These are phyloP conservation scores for Pythium brassicae DNA, from an alignment of 352 stramenopile genomes.

Conservation along the genomic window DNA sequence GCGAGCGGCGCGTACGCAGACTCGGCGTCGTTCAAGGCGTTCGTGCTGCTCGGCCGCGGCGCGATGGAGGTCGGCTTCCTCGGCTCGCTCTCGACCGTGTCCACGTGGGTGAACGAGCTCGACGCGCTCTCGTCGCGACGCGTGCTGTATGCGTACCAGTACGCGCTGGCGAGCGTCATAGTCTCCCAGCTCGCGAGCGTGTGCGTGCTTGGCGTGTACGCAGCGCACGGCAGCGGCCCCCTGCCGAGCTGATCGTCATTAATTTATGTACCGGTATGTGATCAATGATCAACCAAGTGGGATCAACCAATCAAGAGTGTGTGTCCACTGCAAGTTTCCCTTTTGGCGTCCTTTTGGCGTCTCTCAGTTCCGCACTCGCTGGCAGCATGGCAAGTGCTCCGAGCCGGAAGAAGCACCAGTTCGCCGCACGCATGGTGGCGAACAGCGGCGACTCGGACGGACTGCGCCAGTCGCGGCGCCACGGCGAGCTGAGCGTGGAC, in stretches of 20 bases:
- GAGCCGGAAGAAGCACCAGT: slow-evolving; percentile 5
- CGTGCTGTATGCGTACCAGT: slow-evolving; percentile 50
- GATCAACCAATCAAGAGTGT: not conserved
- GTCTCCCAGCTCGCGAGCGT: slow-evolving; percentile 51
- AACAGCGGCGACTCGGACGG: slow-evolving; percentile 1
- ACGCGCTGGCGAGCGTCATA: slow-evolving; percentile 40
- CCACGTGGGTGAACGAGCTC: slow-evolving; percentile 62
- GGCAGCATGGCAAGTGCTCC: not conserved
- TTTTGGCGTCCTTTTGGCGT: no score
- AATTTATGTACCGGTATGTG: slow-evolving; percentile 3
- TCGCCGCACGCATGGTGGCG: slow-evolving; percentile 9
- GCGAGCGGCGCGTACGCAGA: slow-evolving; percentile 7
- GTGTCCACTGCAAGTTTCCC: slow-evolving; percentile 1
- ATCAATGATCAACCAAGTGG: not conserved
- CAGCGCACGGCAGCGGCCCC: slow-evolving; percentile 30
- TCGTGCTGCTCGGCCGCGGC: slow-evolving; percentile 41
- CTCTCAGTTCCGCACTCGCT: slow-evolving; percentile 1
- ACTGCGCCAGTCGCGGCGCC: slow-evolving; percentile 30
- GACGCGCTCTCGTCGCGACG: slow-evolving; percentile 39
- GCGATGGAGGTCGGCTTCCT: slow-evolving; percentile 46
- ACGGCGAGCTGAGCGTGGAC: slow-evolving; percentile 36
- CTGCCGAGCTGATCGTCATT: slow-evolving; percentile 18
- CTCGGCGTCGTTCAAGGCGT: slow-evolving; percentile 25
- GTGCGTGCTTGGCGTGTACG: slow-evolving; percentile 51
- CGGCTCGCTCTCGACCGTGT: slow-evolving; percentile 68